Percentiles rank a stretch among this genome's conserved stretches.
phyloP scores from a whole-genome alignment of 179 eudicot species.

The Nepenthes alata region DNA sequence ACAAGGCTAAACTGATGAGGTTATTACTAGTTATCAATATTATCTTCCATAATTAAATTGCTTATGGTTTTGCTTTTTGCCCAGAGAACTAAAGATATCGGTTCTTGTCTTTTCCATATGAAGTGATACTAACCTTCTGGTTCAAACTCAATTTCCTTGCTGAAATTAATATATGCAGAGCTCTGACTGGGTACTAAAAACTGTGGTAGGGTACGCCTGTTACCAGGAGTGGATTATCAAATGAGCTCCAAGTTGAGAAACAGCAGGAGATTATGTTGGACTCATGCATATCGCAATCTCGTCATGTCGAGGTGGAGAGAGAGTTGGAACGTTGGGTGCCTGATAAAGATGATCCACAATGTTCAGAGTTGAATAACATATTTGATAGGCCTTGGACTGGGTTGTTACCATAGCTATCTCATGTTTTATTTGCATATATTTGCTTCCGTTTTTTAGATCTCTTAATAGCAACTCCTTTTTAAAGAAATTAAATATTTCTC shows the following conservation, averaged over 20 bases:
- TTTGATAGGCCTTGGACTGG: conserved; percentile 75
- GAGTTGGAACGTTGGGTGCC: conserved; percentile 90
- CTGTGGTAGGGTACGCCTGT: conserved; percentile 66
- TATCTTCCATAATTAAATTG: too few species aligned
- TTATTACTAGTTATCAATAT: too few species aligned
- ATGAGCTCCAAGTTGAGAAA: conserved; percentile 45
- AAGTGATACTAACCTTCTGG: too few species aligned
- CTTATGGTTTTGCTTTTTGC: too few species aligned
- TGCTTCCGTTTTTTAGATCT: not conserved
- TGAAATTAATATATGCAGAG: too few species aligned
- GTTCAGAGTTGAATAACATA: conserved; percentile 63
- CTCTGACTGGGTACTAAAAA: conserved; percentile 7
- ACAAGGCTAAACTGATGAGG: too few species aligned
- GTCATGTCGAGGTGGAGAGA: conserved; percentile 61
- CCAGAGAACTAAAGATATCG: too few species aligned
- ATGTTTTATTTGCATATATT: not conserved
- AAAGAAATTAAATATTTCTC: too few species aligned
- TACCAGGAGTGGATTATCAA: conserved; percentile 45
- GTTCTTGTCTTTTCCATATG: conserved; percentile 19
- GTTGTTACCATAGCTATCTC: conserved; percentile 27
- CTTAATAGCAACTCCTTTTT: not conserved
- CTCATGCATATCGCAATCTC: conserved; percentile 77
- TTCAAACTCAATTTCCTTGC: too few species aligned
- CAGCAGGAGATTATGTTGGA: conserved; percentile 78
- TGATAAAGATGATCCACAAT: conserved; percentile 51